phyloP scores from a whole-genome alignment of 371 early-diverging fungal genomes.

The Fennellomyces sp. region DNA sequence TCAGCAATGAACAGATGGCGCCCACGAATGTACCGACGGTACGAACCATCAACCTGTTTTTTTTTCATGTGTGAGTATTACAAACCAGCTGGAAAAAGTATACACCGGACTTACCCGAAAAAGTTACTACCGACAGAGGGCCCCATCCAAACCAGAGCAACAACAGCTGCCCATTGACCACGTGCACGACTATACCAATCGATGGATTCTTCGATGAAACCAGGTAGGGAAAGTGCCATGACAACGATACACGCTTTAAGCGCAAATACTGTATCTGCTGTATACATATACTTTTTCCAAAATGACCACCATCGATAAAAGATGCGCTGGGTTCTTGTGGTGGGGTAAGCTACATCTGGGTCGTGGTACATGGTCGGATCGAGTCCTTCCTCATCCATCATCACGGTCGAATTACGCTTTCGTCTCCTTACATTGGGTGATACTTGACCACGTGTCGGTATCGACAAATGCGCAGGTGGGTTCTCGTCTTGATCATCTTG shows the following conservation, averaged over 20 bases:
- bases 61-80: not conserved
- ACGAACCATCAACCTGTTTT: constrained; percentile 38
- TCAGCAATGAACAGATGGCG: constrained; percentile 32
- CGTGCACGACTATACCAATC: constrained; percentile 38
- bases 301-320: constrained; percentile 34
- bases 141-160: constrained; percentile 57
- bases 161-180: constrained; percentile 50
- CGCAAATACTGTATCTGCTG: constrained; percentile 40
- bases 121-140: constrained; percentile 50
- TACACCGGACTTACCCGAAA: constrained; percentile 49
- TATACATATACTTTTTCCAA: constrained; percentile 25
- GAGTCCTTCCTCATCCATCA: not conserved
- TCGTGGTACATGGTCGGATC: constrained; percentile 44
- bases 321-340: constrained; percentile 27
- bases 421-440: not conserved
- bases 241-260: constrained; percentile 39
- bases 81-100: not conserved
- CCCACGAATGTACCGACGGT: constrained; percentile 47
- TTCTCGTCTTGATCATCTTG: not conserved
- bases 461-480: not conserved
- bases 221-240: constrained; percentile 34
- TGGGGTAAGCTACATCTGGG: constrained; percentile 45
- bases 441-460: constrained; percentile 9
- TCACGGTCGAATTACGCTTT: not conserved
- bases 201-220: constrained; percentile 31